Percentiles rank a stretch among this genome's conserved stretches.
phyloP scores from a whole-genome alignment of 2,329 filamentous ascomycete genomes.

The Curvularia eragrostidis region DNA sequence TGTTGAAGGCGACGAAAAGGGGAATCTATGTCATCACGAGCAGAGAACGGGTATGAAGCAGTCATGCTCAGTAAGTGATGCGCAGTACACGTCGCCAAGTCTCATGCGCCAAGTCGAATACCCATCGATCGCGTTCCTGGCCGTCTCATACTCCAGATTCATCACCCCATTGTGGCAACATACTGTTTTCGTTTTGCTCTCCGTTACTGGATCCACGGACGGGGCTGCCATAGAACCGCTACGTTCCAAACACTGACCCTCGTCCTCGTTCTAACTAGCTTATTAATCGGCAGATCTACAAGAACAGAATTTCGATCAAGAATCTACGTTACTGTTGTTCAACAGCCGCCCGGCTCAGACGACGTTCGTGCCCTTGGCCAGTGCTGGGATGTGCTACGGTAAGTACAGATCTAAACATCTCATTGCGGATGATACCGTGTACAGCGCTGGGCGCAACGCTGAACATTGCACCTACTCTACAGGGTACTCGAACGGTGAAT shows the following conservation, averaged over 20 bases:
- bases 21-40: not conserved
- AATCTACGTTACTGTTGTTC: conserved; percentile 27
- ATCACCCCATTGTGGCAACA: not conserved
- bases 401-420: conserved; percentile 16
- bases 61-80: not conserved
- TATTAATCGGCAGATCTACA: conserved; percentile 3
- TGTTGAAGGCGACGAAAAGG: not conserved
- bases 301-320: conserved; percentile 12
- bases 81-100: not conserved
- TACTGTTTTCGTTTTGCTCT: too few relatives aligned
- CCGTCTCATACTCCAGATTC: not conserved
- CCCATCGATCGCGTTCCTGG: not conserved
- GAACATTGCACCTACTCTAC: conserved; percentile 15
- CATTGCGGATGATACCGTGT: conserved; percentile 22
- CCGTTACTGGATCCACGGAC: conserved; percentile 8
- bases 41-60: not conserved
- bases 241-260: conserved; percentile 6
- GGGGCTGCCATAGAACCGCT: conserved; percentile 4
- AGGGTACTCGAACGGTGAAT: conserved; percentile 8
- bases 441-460: conserved; percentile 29
- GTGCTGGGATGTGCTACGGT: conserved; percentile 33
- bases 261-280: not conserved
- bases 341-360: conserved; percentile 19
- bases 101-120: conserved; percentile 1
- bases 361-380: conserved; percentile 18